Base-by-base conservation (phyloP, 2,329 filamentous ascomycete species). In the Alternaria atra region DNA sequence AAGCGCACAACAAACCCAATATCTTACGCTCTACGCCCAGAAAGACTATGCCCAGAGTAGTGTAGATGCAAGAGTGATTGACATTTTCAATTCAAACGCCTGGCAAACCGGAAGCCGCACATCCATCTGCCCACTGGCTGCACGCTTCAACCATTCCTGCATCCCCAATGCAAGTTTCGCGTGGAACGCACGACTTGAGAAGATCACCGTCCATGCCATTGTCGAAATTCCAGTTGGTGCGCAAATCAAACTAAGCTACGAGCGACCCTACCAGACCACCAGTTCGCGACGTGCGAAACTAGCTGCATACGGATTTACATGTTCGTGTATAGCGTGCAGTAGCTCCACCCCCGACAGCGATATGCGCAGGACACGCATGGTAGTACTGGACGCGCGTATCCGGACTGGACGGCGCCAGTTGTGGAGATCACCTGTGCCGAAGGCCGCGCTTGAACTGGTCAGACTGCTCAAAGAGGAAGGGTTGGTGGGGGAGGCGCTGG, bases 131-230 rank as follows among this genome's bases (percentile, higher is more conserved):
- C 74, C 71, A 17, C 60, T 54, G 8, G 65, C 73, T 37, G 73
- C 77, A 8, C 74, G 74, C 44, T 70, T 78, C 67, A 79, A 78
- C 58, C 76, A 79, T 65, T 70, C 68, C 23, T 79, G 77, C 61
- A 65, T 65, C 34, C 74, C 77, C 7, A 79, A 78, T 52, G 71
- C 75, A 4, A 61, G 66, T 44, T 77, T 70, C 35, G 64, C 61
- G 25, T 74, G 70, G 73, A 72, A 75, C 40, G 50, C 59, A 13
- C 47, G 52, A 12, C 34, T 61, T 4, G 55, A 37, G 0, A 48
- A 58, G 50, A 40, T 63, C 6, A 69, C 70, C 25, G 59, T 76
- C n/a, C 68, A 76, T 39, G 71, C 77, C 0, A 69, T 71, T 17
- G 61, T 68, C 7, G 67, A 66, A 12, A 75, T 79, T 27, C 52